Base-by-base conservation (phyloP, 108 stramenopile genomes). In the Pseudonitzschia delicatissima region DNA sequence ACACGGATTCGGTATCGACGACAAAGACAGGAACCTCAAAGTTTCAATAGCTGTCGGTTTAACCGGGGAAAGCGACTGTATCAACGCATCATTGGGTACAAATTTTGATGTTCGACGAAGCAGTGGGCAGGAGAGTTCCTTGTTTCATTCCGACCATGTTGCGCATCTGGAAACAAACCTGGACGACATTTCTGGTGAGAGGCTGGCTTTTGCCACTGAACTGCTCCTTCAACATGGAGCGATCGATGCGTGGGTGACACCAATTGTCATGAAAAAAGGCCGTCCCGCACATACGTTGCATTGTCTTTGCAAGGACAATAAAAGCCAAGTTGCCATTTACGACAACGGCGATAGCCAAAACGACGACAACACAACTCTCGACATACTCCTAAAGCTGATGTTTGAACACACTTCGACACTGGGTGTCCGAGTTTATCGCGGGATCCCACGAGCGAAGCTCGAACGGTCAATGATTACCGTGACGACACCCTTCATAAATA, bases 191-290 rank as follows among this genome's bases (percentile, higher is more conserved):
- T 92, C 97, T 4, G 82, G 93, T 20, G 97, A 97, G 68, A 55
- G 68, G 6, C 62, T 94, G 47, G 88, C 90, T 8, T 81, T 88
- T 77, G 78, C 78, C 13, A 82, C 81, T n/a, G 77, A 88, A 47
- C 50, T 83, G 8, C 67, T 94, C 17, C 55, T 95, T 34, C 34
- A 79, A 13, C 61, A 74, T 53, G 93, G 91, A 28, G 90, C 93
- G 11, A 66, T 88, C 15, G 97, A 97, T 82, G 95, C 79, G 35
- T 97, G 94, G 94, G 53, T 83, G 7, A 76, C 73, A 33, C 92
- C 90, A 18, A 94, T 95, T 52, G 76, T 90, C n/a, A 97, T 97
- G 97, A 97, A 97, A 63, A 97, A 97, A 62, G 88, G 94, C 6
- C 85, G 95, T 20, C 69, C 88, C 4, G 95, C 93, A 0, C 80